A percentile compares a stretch with the other conserved stretches of the same genome.
These are phyloP conservation scores for Pichia sp. DNA, from an alignment of 1,139 yeast genomes.

Conservation along the genomic window DNA sequence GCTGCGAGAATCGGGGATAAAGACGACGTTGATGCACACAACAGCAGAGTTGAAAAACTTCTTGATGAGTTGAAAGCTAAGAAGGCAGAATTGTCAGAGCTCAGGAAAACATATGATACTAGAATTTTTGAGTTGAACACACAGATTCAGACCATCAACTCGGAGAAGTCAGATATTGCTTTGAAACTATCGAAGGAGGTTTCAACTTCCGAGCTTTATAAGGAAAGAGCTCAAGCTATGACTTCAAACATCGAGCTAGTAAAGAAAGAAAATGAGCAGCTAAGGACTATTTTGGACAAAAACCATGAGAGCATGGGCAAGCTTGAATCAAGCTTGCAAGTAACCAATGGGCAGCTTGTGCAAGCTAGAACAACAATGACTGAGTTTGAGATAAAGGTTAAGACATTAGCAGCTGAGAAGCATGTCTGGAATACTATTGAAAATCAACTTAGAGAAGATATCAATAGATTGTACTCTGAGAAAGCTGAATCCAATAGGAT, in stretches of 20 bases:
- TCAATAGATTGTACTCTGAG: conserved; percentile 49
- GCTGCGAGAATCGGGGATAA: conserved; percentile 27
- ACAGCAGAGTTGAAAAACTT: conserved; percentile 29
- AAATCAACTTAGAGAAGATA: conserved; percentile 47
- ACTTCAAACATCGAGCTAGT: conserved; percentile 32
- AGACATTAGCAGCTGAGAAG: conserved; percentile 50
- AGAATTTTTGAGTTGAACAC: conserved; percentile 36
- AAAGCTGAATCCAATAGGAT: conserved; percentile 52
- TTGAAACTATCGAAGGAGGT: conserved; percentile 39
- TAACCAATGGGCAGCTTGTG: conserved; percentile 47
- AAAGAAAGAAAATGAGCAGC: conserved; percentile 38
- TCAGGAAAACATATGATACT: conserved; percentile 36
- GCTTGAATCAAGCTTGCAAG: conserved; percentile 50
- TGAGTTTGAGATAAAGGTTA: conserved; percentile 36
- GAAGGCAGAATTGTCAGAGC: conserved; percentile 21
- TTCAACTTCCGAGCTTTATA: conserved; percentile 38
- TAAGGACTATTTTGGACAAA: conserved; percentile 35
- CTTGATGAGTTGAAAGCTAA: conserved; percentile 26
- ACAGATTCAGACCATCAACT: conserved; percentile 31
- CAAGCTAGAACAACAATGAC: conserved; percentile 36
- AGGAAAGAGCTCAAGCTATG: conserved; percentile 36
- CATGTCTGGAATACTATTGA: conserved; percentile 44
- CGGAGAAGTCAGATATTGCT: conserved; percentile 44
- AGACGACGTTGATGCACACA: conserved; percentile 18
- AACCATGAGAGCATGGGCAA: conserved; percentile 50